Evolutionary conservation across 169 alveolate genomes (phyloP).

Genomic region (Babesia ovis): DNA sequence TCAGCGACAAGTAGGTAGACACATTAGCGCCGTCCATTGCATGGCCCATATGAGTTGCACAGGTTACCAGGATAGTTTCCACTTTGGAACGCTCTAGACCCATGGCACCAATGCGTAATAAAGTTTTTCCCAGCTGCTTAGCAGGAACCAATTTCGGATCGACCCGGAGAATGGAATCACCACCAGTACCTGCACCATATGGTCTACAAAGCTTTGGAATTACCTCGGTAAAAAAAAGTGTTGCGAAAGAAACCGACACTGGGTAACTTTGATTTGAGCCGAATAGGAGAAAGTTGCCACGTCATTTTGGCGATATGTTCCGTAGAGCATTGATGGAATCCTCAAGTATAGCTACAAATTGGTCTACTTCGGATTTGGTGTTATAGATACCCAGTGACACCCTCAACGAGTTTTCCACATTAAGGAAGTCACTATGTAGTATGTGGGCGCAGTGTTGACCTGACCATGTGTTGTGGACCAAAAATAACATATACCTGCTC

Average conservation of each 20-base stretch:
- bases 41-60: constrained; percentile 32
- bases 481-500: constrained; percentile 35
- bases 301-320: constrained; percentile 6
- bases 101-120: constrained; percentile 21
- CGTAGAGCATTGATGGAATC: constrained; percentile 24
- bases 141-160: constrained; percentile 37
- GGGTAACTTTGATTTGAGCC: constrained; percentile 1
- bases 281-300: not conserved
- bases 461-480: not conserved
- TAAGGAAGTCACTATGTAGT: constrained; percentile 28
- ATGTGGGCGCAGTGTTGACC: constrained; percentile 68
- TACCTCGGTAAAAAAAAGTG: constrained; percentile 15
- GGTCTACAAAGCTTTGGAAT: not conserved
- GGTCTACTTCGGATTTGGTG: constrained; percentile 43
- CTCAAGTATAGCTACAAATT: constrained; percentile 12
- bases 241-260: constrained; percentile 23
- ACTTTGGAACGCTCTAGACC: constrained; percentile 7
- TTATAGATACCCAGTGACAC: constrained; percentile 66
- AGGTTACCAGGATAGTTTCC: constrained; percentile 26
- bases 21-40: constrained; percentile 60
- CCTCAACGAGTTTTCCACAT: constrained; percentile 37
- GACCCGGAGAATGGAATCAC: constrained; percentile 45
- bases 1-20: constrained; percentile 15
- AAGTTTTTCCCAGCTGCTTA: constrained; percentile 41
- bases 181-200: constrained; percentile 17